Evolutionary conservation across 1,284 basidiomycete species (phyloP), one percentile per base, ranked within the genome.

Genomic region (Cutaneotrichosporon mucoides): DNA sequence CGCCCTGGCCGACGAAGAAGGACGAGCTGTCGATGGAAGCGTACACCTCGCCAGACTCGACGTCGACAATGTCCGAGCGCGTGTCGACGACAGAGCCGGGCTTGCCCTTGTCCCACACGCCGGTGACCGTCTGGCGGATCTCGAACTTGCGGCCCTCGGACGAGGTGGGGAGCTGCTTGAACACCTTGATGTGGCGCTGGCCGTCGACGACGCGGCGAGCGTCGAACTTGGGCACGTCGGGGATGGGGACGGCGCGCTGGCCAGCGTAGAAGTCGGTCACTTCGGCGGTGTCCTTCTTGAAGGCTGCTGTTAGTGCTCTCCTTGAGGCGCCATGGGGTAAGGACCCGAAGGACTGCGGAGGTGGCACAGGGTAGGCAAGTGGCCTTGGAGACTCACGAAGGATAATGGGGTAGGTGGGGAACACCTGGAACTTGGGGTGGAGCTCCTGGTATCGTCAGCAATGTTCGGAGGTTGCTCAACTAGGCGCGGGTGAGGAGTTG

Each of bases 31-130:
- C 24, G 15, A 56, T 44, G 1, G 55, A 51, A 2, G 61, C 5
- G 58, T 63, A 63, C 4, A 63, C 50, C 6, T 59, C 58, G 10
- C 58, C 61, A 1, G 38, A 48, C 35, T n/a, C 51, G 11, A 24
- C 42, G 61, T 63, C 61, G 48, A 63, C 61, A 13, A 63, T 53
- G 58, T 63, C 61, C 33, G 44, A 51, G 55, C 56, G 61, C 34
- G 61, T 63, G 61, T 63, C 61, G 51, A 63, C 47, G 11, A 63
- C 61, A 6, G 47, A 47, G 36, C 57, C 61, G n/a, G 61, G 47
- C 61, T 63, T 63, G 13, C 61, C 61, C 61, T 63, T 63, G 61
- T 63, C 61, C 61, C 61, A 63, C 16, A 63, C 61, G 53, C 61
- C 61, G 10, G 49, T 46, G 8, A 63, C 61, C 52, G 56, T 63